A percentile compares a stretch with the other conserved stretches of the same genome.
Evolutionary conservation across 768 basidiomycete genomes (phyloP).

Genomic region (Mycena alexandri): DNA sequence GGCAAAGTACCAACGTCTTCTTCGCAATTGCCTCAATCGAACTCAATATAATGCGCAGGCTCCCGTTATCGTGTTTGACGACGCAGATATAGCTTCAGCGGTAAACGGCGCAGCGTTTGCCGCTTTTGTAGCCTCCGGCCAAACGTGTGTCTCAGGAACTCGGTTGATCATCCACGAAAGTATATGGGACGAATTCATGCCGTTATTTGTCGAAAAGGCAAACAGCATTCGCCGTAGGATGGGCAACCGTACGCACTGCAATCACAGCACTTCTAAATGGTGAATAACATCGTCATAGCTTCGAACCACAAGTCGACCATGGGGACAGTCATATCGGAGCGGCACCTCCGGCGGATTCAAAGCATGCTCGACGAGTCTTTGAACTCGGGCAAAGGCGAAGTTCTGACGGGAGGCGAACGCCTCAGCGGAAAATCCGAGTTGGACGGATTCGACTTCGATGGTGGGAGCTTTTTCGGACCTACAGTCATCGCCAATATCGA

Average conservation of each 20-base stretch:
- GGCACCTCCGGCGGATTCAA: slow-evolving; percentile 76
- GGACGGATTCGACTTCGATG: slow-evolving; percentile 79
- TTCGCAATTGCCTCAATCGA: neutral
- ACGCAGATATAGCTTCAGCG: slow-evolving; percentile 79
- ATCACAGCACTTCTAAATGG: neutral
- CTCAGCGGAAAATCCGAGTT: slow-evolving; percentile 72
- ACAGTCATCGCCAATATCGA: slow-evolving; percentile 76
- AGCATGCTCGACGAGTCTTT: slow-evolving; percentile 57
- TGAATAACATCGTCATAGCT: slow-evolving; percentile 56
- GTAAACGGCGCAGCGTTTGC: slow-evolving; percentile 89
- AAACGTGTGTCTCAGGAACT: slow-evolving; percentile 93
- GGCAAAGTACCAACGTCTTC: slow-evolving; percentile 72
- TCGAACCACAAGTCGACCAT: slow-evolving; percentile 78
- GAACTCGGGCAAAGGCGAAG: slow-evolving; percentile 48
- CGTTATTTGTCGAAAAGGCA: slow-evolving; percentile 71
- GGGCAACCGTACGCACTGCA: slow-evolving; percentile 67
- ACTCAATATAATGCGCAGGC: slow-evolving; percentile 59
- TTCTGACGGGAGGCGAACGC: slow-evolving; percentile 76
- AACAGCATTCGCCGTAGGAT: slow-evolving; percentile 74
- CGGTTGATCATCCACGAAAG: slow-evolving; percentile 80
- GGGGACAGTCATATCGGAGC: slow-evolving; percentile 82
- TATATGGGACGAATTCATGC: slow-evolving; percentile 79
- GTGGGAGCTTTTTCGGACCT: slow-evolving; percentile 84
- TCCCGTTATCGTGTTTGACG: slow-evolving; percentile 83
- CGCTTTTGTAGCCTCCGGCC: slow-evolving; percentile 88